A percentile compares a stretch with the other conserved stretches of the same genome.
Evolutionary conservation across 345 rosid genomes (phyloP).

Genomic region (Odontarrhena argentea): DNA sequence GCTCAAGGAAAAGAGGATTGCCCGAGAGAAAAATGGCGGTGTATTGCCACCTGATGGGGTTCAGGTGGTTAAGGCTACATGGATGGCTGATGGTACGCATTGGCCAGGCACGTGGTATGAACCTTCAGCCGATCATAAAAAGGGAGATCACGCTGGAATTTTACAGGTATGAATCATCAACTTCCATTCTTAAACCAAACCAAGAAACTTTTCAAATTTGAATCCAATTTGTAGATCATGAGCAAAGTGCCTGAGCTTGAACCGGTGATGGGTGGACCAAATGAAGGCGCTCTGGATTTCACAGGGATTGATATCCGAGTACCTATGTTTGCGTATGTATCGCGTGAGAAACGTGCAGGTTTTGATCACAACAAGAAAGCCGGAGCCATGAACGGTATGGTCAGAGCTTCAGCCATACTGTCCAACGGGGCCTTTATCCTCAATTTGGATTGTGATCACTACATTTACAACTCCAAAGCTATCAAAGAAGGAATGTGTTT

Average conservation of each 20-base stretch:
- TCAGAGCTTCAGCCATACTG: constrained; percentile 84
- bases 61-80: constrained; percentile 63
- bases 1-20: constrained; percentile 56
- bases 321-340: constrained; percentile 84
- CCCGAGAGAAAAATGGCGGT: constrained; percentile 66
- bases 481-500: constrained; percentile 92
- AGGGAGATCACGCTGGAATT: constrained; percentile 94
- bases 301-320: constrained; percentile 71
- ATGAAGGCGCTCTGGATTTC: constrained; percentile 70
- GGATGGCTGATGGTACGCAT: constrained; percentile 99
- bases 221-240: constrained; percentile 55
- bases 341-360: constrained; percentile 85
- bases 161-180: constrained; percentile 40
- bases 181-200: not conserved
- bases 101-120: constrained; percentile 95
- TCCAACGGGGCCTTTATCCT: constrained; percentile 89
- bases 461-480: constrained; percentile 71
- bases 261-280: constrained; percentile 66
- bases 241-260: constrained; percentile 78
- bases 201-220: constrained; percentile 21
- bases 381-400: constrained; percentile 94
- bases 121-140: constrained; percentile 66
- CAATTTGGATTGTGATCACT: constrained; percentile 89
- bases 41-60: constrained; percentile 52
- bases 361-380: constrained; percentile 93